These are phyloP conservation scores for Aphanocladium album DNA, from an alignment of 2,329 filamentous ascomycete genomes.

Conservation along the genomic window DNA sequence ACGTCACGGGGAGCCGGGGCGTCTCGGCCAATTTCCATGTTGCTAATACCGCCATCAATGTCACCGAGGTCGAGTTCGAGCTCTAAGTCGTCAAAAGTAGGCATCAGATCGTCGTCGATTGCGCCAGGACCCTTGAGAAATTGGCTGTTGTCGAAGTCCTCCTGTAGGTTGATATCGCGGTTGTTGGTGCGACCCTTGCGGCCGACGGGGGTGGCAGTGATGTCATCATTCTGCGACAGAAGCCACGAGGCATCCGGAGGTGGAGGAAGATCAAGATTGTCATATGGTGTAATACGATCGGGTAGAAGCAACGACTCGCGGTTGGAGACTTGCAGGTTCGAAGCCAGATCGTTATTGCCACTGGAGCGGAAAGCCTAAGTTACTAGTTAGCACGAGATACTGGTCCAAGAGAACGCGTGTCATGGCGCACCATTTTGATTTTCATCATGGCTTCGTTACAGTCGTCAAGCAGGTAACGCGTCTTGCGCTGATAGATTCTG, in stretches of 20 bases:
- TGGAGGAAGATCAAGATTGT: slow-evolving; percentile 70
- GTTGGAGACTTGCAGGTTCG: slow-evolving; percentile 72
- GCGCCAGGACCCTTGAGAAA: slow-evolving; percentile 65
- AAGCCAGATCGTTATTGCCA: slow-evolving; percentile 92
- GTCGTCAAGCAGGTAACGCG: slow-evolving; percentile 91
- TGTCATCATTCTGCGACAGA: slow-evolving; percentile 67
- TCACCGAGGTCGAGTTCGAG: slow-evolving; percentile 66
- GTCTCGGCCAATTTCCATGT: slow-evolving; percentile 84
- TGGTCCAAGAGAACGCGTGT: neutral
- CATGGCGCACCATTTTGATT: slow-evolving; percentile 81
- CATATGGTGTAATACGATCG: slow-evolving; percentile 88
- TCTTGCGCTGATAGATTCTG: slow-evolving; percentile 95
- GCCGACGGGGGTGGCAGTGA: slow-evolving; percentile 46
- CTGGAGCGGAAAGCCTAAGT: slow-evolving; percentile 82
- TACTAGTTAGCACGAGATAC: slow-evolving; percentile 26
- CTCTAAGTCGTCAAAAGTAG: slow-evolving; percentile 61
- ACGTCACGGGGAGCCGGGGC: slow-evolving; percentile 62
- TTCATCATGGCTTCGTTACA: slow-evolving; percentile 97
- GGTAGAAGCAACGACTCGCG: slow-evolving; percentile 84
- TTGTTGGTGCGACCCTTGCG: slow-evolving; percentile 55
- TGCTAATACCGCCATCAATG: slow-evolving; percentile 60
- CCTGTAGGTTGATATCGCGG: slow-evolving; percentile 63
- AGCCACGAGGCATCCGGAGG: slow-evolving; percentile 85
- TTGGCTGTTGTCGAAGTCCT: slow-evolving; percentile 71
- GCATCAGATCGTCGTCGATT: slow-evolving; percentile 54